Percentiles rank a stretch among this genome's conserved stretches.
Evolutionary conservation across 2,329 filamentous ascomycete species (phyloP).

Genomic region (Cadophora gregata): DNA sequence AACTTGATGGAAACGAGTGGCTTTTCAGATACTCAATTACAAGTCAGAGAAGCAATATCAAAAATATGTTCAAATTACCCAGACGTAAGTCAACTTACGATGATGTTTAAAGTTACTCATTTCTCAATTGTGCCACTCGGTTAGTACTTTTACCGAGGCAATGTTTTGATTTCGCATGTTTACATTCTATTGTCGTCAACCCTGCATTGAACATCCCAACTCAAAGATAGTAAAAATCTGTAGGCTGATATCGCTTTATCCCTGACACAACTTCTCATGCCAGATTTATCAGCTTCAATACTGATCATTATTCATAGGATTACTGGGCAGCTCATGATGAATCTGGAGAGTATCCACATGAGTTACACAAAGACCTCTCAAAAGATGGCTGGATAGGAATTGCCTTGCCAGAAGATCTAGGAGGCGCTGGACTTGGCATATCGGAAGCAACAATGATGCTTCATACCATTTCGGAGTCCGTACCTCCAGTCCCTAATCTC

Average conservation of each 20-base stretch:
- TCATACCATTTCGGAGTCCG: conserved; percentile 75
- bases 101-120: not conserved
- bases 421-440: conserved; percentile 77
- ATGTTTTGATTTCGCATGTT: conserved; percentile 11
- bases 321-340: conserved; percentile 82
- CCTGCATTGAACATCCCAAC: not conserved
- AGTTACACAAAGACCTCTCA: conserved; percentile 77
- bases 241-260: not conserved
- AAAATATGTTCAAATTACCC: conserved; percentile 74
- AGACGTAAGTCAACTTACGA: conserved; percentile 49
- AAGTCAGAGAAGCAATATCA: conserved; percentile 71
- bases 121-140: not conserved
- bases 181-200: not conserved
- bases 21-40: conserved; percentile 75
- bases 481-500: not conserved
- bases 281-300: not conserved
- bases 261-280: not conserved
- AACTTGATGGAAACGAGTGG: conserved; percentile 73
- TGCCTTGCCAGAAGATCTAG: conserved; percentile 74
- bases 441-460: conserved; percentile 88
- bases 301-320: conserved; percentile 44
- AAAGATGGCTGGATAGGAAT: conserved; percentile 83
- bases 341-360: conserved; percentile 71
- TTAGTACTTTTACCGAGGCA: conserved; percentile 14
- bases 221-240: not conserved